phyloP scores from a whole-genome alignment of 331 rosid genomes.

The Quercus tomentella region DNA sequence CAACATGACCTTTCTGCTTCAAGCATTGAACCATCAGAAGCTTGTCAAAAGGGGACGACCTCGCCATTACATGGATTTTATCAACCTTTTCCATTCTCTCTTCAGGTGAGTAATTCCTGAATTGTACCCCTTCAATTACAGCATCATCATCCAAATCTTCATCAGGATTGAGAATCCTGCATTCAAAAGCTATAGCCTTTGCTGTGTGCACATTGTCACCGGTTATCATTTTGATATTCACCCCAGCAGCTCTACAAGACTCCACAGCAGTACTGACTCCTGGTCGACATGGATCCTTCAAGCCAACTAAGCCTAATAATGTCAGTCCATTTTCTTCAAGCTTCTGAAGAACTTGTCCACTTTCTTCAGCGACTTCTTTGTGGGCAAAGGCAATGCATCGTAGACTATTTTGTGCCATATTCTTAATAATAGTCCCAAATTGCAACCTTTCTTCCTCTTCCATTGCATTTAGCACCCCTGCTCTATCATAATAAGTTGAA shows the following conservation, averaged over 20 bases:
- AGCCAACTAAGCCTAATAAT: constrained; percentile 28
- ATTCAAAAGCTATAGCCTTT: constrained; percentile 38
- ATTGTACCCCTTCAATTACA: constrained; percentile 28
- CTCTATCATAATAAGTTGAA: constrained; percentile 20
- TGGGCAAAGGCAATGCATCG: constrained; percentile 44
- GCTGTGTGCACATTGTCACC: constrained; percentile 44
- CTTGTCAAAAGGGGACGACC: constrained; percentile 41
- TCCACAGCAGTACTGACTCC: constrained; percentile 38
- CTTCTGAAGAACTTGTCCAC: not conserved
- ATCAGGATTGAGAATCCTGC: constrained; percentile 22
- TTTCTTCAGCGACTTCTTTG: constrained; percentile 6
- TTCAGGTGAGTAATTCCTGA: constrained; percentile 30
- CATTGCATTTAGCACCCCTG: constrained; percentile 19
- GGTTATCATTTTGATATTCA: constrained; percentile 35
- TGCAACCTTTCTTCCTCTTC: constrained; percentile 14
- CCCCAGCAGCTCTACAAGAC: constrained; percentile 41
- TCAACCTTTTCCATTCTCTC: constrained; percentile 29
- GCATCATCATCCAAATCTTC: constrained; percentile 16
- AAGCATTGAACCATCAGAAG: constrained; percentile 41
- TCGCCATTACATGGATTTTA: constrained; percentile 36
- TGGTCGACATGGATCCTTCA: constrained; percentile 32
- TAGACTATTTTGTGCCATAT: constrained; percentile 39
- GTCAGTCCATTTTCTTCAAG: constrained; percentile 29
- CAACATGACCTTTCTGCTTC: constrained; percentile 44
- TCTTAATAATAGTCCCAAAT: constrained; percentile 17